phyloP scores from a whole-genome alignment of 78 protist species.

The Dictyostelium brefeldianum region DNA sequence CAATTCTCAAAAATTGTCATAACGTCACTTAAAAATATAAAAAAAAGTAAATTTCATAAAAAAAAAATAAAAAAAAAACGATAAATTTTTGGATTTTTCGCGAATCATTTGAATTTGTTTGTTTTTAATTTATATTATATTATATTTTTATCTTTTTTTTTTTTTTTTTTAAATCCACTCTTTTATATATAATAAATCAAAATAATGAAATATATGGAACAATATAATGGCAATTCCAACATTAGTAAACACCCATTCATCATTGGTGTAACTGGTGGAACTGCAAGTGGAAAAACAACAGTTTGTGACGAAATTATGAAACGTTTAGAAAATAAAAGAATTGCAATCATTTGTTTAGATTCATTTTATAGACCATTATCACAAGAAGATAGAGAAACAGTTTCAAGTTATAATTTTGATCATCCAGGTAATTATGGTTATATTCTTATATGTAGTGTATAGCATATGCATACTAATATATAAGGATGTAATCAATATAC shows the following conservation, averaged over 20 bases:
- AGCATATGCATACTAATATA: too few species aligned
- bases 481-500: too few species aligned
- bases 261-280: constrained; percentile 86
- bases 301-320: constrained; percentile 81
- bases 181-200: background rate
- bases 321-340: constrained; percentile 55
- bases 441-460: background rate
- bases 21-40: too few species aligned
- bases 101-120: background rate
- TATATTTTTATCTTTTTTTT: background rate
- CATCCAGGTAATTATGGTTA: constrained; percentile 85
- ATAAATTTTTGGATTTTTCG: background rate
- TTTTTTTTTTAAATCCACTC: background rate
- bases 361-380: constrained; percentile 68
- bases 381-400: constrained; percentile 4
- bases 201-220: constrained; percentile 6
- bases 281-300: constrained; percentile 88
- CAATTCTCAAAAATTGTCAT: too few species aligned
- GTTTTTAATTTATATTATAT: background rate
- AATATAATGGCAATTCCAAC: background rate
- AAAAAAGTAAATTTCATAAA: too few species aligned
- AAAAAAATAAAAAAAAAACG: background rate
- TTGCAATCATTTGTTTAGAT: constrained; percentile 58
- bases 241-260: constrained; percentile 56
- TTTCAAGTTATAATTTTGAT: constrained; percentile 83